These are phyloP conservation scores for Irpex rosettiformis DNA, from an alignment of 1,284 basidiomycete species.

Conservation along the genomic window DNA sequence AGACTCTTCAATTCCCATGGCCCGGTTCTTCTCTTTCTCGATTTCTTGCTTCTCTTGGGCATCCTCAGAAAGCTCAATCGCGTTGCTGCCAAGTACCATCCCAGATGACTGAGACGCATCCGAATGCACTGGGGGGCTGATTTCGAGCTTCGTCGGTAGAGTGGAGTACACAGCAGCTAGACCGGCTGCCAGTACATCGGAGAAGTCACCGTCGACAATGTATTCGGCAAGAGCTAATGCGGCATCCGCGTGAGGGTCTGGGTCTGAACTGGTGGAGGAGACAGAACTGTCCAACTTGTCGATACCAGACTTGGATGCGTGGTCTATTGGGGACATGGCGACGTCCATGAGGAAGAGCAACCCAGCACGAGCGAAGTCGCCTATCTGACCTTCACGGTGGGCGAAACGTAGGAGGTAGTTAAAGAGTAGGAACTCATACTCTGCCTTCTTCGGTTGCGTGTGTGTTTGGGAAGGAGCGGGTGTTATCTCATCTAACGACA, in stretches of 20 bases:
- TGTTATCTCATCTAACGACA: constrained; percentile 57
- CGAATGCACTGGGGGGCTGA: constrained; percentile 45
- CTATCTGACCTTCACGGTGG: constrained; percentile 91
- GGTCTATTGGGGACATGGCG: constrained; percentile 75
- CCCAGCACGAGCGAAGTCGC: constrained; percentile 92
- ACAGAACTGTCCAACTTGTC: constrained; percentile 32
- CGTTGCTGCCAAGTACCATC: constrained; percentile 66
- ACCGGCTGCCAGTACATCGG: constrained; percentile 93
- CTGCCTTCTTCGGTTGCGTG: constrained; percentile 56
- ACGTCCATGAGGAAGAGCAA: constrained; percentile 92
- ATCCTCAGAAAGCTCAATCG: constrained; percentile 40
- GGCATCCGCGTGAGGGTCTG: constrained; percentile 77
- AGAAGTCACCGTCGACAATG: constrained; percentile 93
- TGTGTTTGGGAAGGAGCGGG: constrained; percentile 38
- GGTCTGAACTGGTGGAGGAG: constrained; percentile 18
- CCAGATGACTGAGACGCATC: constrained; percentile 39
- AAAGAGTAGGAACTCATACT: constrained; percentile 94
- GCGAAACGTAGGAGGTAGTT: constrained; percentile 95
- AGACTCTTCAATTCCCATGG: constrained; percentile 72
- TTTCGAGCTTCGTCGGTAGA: constrained; percentile 82
- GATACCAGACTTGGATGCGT: constrained; percentile 33
- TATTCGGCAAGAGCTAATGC: constrained; percentile 87
- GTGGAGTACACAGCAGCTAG: constrained; percentile 92
- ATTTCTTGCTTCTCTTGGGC: constrained; percentile 51
- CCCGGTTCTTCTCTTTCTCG: constrained; percentile 50